phyloP scores from a whole-genome alignment of 345 rosid species.

The Nasturtium officinale region DNA sequence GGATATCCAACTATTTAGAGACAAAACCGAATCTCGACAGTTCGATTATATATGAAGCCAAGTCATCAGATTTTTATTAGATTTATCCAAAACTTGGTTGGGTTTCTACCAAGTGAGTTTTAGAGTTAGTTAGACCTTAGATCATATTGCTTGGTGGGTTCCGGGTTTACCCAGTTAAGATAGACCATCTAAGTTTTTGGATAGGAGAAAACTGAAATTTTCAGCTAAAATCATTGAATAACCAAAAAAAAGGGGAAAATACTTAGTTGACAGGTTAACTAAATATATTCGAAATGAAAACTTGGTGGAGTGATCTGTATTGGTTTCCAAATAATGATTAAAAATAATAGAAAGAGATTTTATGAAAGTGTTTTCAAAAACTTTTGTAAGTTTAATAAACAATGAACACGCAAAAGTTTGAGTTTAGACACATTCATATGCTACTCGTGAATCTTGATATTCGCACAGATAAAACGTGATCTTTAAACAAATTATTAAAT shows the following conservation, averaged over 20 bases:
- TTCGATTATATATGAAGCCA: background rate
- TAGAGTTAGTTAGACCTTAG: no score
- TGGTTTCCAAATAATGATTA: background rate
- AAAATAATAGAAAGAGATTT: background rate
- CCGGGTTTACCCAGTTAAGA: no score
- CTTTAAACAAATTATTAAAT: background rate
- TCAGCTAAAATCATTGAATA: background rate
- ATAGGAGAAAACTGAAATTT: no score
- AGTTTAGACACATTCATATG: background rate
- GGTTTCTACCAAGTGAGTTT: no score
- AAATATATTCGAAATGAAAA: background rate
- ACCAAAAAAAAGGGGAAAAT: no score
- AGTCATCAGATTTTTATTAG: background rate
- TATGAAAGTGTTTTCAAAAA: background rate
- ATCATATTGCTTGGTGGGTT: no score
- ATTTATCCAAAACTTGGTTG: background rate
- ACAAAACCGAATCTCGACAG: background rate
- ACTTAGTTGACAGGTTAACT: background rate
- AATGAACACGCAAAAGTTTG: background rate
- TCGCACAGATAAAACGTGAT: background rate
- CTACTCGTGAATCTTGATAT: background rate
- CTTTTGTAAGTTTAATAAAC: background rate
- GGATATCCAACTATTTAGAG: background rate
- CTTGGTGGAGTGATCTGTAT: background rate
- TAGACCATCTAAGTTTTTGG: no score